Evolutionary conservation across 208 protist genomes (phyloP), one percentile per base, ranked within the genome.

Genomic region (Tetramitus jugosus): DNA sequence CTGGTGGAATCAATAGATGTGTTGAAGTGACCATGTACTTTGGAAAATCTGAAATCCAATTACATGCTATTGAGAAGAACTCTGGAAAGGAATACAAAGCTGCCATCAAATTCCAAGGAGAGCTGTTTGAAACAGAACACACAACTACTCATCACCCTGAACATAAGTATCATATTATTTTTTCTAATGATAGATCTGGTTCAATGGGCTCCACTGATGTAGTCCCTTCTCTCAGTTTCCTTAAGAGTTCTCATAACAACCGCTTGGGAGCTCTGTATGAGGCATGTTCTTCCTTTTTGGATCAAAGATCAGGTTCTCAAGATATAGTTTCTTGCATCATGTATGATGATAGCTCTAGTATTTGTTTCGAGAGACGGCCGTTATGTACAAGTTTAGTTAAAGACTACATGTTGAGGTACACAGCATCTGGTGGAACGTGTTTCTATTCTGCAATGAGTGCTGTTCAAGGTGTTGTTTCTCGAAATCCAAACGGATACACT

Each of bases 11-110:
- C 7, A 20, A 67, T 67, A 3, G 61, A 43, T 4, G 33, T 8
- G 61, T 67, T 7, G 6, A 42, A 42, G n/a, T 67, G 4, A 67
- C 3, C 33, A 67, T 67, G 61, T 67, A 67, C 40, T 67, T 67
- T 67, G 61, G 61, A 42, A 35, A 33, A 67, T 35, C 61, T 3
- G 35, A 67, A 26, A 20, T 56, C 14, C 10, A 56, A 56, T 26
- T 56, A 26, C 14, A 56, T 26, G 49, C 61, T 14, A n/a, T 43
- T 35, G 61, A 67, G n/a, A 35, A 43, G 33, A 67, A 3, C 26
- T n/a, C 61, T n/a, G 35, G 35, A 35, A 67, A 39, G 2, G 35
- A 42, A n/a, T 67, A 67, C 40, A 23, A 4, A 7, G 61, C 61
- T 2, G 10, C 6, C 8, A 67, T 67, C 20, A 67, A 42, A 39